Percentiles rank a stretch among this genome's conserved stretches.
Evolutionary conservation across 768 basidiomycete species (phyloP).

Genomic region (Lactarius quietus): DNA sequence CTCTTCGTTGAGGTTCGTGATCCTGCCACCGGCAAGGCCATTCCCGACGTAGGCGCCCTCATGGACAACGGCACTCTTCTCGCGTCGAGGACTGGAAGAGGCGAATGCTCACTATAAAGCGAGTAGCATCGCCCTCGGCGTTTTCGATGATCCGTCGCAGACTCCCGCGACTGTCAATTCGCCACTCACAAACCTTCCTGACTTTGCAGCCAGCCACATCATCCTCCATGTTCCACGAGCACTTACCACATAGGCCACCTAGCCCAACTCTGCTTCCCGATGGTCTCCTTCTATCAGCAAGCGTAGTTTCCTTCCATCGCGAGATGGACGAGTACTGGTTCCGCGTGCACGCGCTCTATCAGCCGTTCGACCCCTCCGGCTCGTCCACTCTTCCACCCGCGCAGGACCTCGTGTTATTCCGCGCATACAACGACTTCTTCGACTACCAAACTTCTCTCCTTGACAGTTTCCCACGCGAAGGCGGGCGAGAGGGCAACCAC

Average conservation of each 20-base stretch:
- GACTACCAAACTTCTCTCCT: slow-evolving; percentile 92
- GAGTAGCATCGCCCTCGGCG: slow-evolving; percentile 90
- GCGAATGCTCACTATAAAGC: slow-evolving; percentile 93
- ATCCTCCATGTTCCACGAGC: slow-evolving; percentile 27
- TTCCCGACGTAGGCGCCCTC: slow-evolving; percentile 69
- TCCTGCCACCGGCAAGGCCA: slow-evolving; percentile 75
- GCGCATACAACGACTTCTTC: slow-evolving; percentile 97
- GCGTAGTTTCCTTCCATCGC: slow-evolving; percentile 94
- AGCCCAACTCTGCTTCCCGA: slow-evolving; percentile 58
- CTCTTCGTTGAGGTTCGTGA: slow-evolving; percentile 97
- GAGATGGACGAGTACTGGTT: slow-evolving; percentile 99
- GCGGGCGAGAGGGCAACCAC: slow-evolving; percentile 66
- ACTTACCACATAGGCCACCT: slow-evolving; percentile 36
- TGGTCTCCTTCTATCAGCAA: slow-evolving; percentile 81
- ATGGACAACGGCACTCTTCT: slow-evolving; percentile 85
- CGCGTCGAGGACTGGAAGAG: slow-evolving; percentile 99
- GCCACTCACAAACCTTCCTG: slow-evolving; percentile 16
- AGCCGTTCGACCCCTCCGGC: slow-evolving; percentile 68
- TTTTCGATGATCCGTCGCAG: slow-evolving; percentile 62
- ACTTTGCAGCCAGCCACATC: slow-evolving; percentile 27
- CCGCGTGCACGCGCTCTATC: slow-evolving; percentile 84
- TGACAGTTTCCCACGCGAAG: slow-evolving; percentile 85
- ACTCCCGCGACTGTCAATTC: slow-evolving; percentile 30
- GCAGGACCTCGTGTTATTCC: slow-evolving; percentile 82
- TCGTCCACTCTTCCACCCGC: slow-evolving; percentile 57